Conservation (phyloP, 306 rosid species). For the Argentina anserina region DNA sequence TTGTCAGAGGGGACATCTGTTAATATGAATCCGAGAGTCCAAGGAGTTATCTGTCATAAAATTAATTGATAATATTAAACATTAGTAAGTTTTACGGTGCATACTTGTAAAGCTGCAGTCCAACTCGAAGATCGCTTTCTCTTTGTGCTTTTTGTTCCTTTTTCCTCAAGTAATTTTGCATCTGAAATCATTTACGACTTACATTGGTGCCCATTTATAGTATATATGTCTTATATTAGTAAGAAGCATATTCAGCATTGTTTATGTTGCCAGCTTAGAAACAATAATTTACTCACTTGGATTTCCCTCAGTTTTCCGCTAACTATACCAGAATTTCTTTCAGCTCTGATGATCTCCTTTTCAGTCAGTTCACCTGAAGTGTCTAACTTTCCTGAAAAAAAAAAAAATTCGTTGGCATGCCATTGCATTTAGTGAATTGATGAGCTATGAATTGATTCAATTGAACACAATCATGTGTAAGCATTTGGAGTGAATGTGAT, state of each 20-base stretch:
- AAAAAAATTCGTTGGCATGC: conserved; percentile 9
- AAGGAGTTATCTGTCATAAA: neutral
- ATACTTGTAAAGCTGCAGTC: conserved; percentile 79
- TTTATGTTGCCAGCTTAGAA: neutral
- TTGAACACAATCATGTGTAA: neutral
- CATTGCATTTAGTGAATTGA: neutral
- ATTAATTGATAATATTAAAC: neutral
- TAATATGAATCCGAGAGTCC: conserved; percentile 13
- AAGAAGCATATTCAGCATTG: neutral
- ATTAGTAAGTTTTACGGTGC: conserved; percentile 10
- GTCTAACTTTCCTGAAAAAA: conserved; percentile 60
- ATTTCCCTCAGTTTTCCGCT: conserved; percentile 91
- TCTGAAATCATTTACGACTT: conserved; percentile 47
- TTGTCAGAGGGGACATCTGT: neutral
- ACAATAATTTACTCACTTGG: conserved; percentile 58
- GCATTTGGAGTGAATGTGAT: neutral
- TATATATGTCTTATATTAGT: neutral
- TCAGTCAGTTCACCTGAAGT: conserved; percentile 61
- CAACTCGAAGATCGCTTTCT: conserved; percentile 71
- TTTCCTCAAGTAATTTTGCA: conserved; percentile 75
- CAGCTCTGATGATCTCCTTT: conserved; percentile 92
- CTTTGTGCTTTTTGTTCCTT: conserved; percentile 68
- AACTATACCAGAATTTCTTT: conserved; percentile 84
- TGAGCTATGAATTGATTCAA: neutral
- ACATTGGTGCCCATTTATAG: neutral